Conservation (phyloP, 2,329 filamentous ascomycete genomes). For the Paracamarosporium sp. region DNA sequence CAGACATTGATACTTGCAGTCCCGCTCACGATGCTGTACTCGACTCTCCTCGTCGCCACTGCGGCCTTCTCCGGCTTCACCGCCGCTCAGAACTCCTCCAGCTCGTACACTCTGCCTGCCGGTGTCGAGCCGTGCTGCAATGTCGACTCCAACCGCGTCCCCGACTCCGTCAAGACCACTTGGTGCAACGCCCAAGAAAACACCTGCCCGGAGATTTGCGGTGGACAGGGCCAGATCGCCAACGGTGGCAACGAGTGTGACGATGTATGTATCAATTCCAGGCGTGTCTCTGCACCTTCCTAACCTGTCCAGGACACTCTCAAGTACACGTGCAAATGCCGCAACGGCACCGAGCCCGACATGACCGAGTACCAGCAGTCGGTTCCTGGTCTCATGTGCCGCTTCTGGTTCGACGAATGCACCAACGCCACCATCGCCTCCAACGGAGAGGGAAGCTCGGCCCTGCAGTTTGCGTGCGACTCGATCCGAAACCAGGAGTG, state of each 20-base stretch:
- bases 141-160: slow-evolving; percentile 53
- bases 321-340: slow-evolving; percentile 64
- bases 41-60: slow-evolving; percentile 54
- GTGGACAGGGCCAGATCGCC: slow-evolving; percentile 48
- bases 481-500: slow-evolving; percentile 52
- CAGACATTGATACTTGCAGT: slow-evolving; percentile 48
- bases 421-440: slow-evolving; percentile 38
- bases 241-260: slow-evolving; percentile 62
- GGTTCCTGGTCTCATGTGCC: slow-evolving; percentile 67
- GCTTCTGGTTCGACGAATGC: slow-evolving; percentile 56
- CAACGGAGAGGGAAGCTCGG: slow-evolving; percentile 29
- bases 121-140: slow-evolving; percentile 44
- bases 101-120: slow-evolving; percentile 21
- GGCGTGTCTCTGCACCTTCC: not conserved
- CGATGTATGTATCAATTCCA: slow-evolving; percentile 53
- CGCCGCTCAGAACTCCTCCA: slow-evolving; percentile 53
- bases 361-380: slow-evolving; percentile 63
- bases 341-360: slow-evolving; percentile 61
- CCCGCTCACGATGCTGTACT: slow-evolving; percentile 54
- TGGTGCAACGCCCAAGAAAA: slow-evolving; percentile 68
- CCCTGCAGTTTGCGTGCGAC: slow-evolving; percentile 54
- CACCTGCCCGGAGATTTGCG: slow-evolving; percentile 67
- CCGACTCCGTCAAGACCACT: slow-evolving; percentile 42
- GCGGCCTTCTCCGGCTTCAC: slow-evolving; percentile 54
- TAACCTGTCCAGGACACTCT: slow-evolving; percentile 55